Evolutionary conservation across 2,329 filamentous ascomycete genomes (phyloP).

Genomic region (Corynespora cassiicola): DNA sequence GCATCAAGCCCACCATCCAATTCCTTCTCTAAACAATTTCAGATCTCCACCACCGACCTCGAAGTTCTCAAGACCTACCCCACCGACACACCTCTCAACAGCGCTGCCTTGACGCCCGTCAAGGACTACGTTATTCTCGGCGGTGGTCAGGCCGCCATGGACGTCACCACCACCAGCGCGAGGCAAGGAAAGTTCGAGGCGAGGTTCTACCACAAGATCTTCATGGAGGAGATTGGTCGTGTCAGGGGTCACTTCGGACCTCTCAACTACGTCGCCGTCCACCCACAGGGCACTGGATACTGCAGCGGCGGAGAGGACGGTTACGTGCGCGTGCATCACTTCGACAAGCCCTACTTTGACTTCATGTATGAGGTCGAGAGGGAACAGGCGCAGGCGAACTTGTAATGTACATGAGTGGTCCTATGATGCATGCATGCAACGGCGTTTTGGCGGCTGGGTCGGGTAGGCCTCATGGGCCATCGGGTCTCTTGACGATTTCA

Average conservation of each 20-base stretch:
- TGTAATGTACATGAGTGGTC: constrained; percentile 33
- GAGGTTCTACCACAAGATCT: constrained; percentile 99
- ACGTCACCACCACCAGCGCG: constrained; percentile 92
- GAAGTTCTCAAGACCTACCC: constrained; percentile 91
- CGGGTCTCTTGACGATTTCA: constrained; percentile 24
- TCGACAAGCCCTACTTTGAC: constrained; percentile 98
- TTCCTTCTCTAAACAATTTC: no score
- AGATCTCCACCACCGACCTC: constrained; percentile 85
- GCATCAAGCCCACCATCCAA: no score
- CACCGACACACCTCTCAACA: constrained; percentile 95
- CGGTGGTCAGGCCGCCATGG: constrained; percentile 98
- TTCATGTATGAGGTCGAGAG: constrained; percentile 99
- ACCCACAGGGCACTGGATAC: constrained; percentile 91
- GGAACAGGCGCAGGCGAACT: constrained; percentile 61
- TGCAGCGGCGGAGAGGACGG: constrained; percentile 97
- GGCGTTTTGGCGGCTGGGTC: constrained; percentile 41
- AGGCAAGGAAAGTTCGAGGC: constrained; percentile 99
- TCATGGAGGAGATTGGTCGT: constrained; percentile 97
- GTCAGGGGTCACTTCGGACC: constrained; percentile 97
- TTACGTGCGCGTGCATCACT: constrained; percentile 97
- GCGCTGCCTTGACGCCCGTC: constrained; percentile 88
- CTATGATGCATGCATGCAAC: constrained; percentile 43
- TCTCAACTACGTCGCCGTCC: constrained; percentile 92
- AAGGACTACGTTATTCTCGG: constrained; percentile 98
- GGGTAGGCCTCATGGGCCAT: no score